Evolutionary conservation across 2,329 filamentous ascomycete species (phyloP).

Genomic region (Paraphaeosphaeria minitans): DNA sequence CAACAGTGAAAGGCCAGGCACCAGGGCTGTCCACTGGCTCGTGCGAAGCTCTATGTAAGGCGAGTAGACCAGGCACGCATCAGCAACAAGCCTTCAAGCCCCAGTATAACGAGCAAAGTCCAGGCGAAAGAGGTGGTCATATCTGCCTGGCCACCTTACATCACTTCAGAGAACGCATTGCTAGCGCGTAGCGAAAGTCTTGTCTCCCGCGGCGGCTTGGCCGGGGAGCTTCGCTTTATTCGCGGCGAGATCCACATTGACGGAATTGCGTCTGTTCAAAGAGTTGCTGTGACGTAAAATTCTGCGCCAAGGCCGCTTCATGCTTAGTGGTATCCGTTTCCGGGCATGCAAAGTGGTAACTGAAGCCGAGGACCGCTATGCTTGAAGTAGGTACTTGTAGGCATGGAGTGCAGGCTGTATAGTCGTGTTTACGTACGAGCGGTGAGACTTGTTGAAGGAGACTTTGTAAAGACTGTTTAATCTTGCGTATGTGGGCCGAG

Average conservation of each 20-base stretch:
- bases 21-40: background rate
- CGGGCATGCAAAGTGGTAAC: background rate
- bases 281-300: conserved; percentile 1
- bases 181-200: background rate
- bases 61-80: background rate
- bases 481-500: too few species aligned
- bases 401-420: background rate
- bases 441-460: too few species aligned
- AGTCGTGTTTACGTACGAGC: background rate
- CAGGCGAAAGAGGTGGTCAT: background rate
- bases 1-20: background rate
- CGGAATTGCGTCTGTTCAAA: background rate
- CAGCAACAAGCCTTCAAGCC: background rate
- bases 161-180: background rate
- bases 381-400: background rate
- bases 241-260: conserved; percentile 2
- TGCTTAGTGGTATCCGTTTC: background rate
- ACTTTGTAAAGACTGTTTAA: too few species aligned
- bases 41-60: background rate
- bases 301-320: background rate
- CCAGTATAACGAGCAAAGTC: background rate
- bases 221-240: conserved; percentile 1
- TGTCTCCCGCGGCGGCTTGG: background rate
- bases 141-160: background rate
- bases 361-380: background rate